Base-by-base conservation (phyloP, 2,329 filamentous ascomycete species). In the Penicillium brasilianum region DNA sequence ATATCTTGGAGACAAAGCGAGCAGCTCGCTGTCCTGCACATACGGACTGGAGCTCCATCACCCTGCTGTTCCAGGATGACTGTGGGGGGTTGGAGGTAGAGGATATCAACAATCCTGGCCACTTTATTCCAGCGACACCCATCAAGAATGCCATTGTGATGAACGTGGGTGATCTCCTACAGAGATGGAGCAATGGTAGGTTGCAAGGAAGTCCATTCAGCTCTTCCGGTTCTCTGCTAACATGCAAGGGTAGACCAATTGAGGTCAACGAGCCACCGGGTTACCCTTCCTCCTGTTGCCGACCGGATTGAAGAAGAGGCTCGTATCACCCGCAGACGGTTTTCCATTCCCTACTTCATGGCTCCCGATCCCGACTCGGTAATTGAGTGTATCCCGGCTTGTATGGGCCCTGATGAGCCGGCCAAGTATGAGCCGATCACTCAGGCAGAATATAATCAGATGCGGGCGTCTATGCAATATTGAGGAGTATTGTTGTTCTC, bases 291-390 rank as follows among this genome's bases (percentile, higher is more conserved):
- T 14, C 78, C 78, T 2, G 66, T 75, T 0, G 66, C 73, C 10
- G 74, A 80, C 61, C 72, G 77, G 18, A 77, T 72, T 59, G 75
- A 71, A 48, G 79, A 75, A 1, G 68, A 69, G 1, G 69, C 78
- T 14, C 69, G 76, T 3, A 81, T 84, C 76, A 84, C 82, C 2
- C 74, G 76, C 34, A 78, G 81, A 20, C 75, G 86, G 14, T 88
- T 85, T 63, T 87, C 85, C 9, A 87, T 88, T 55, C 84, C 85
- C 0, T 88, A 87, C 67, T 88, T 88, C 58, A 77, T 87, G 34
- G 74, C 77, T 6, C 83, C 85, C 0, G 81, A 86, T 63, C 75
- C 79, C 2, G 76, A 81, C 46, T 75, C 79, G 3, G 71, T 83
- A 9, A 83, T 88, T 55, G 82, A 85, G 66, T 85, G 82, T 64